Percentiles rank a stretch among this genome's conserved stretches.
These are phyloP conservation scores for Russula ochroleuca DNA, from an alignment of 768 basidiomycete genomes.

Conservation along the genomic window DNA sequence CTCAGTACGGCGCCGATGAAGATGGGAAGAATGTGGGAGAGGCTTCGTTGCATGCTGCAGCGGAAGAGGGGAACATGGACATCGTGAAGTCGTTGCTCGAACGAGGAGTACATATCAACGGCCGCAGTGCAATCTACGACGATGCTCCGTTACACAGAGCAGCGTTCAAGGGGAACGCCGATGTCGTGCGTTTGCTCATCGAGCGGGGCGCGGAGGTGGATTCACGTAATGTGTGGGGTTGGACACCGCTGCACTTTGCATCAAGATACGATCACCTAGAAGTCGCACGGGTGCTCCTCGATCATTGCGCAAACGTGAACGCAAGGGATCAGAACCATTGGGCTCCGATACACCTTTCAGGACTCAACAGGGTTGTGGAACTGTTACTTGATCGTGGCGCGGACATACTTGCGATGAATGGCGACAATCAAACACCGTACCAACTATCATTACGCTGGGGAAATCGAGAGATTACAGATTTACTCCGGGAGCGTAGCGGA, in stretches of 20 bases:
- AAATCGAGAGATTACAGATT: background rate
- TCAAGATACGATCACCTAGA: background rate
- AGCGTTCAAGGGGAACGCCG: background rate
- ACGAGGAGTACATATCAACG: background rate
- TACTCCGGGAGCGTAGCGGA: background rate
- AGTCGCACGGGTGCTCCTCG: background rate
- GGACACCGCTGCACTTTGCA: slow-evolving; percentile 5
- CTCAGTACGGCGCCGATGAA: background rate
- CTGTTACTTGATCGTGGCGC: slow-evolving; percentile 8
- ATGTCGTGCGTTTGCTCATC: background rate
- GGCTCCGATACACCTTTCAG: slow-evolving; percentile 10
- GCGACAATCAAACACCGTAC: background rate
- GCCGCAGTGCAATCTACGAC: background rate
- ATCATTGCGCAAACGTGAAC: slow-evolving; percentile 2
- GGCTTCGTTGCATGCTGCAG: background rate
- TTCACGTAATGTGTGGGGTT: background rate
- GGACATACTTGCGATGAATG: background rate
- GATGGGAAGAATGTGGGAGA: too few relatives aligned
- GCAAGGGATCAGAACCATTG: background rate
- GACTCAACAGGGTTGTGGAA: background rate
- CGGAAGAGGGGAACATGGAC: background rate
- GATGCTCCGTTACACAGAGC: background rate
- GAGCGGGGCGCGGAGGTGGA: slow-evolving; percentile 2
- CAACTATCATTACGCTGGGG: background rate
- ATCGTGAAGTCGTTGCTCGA: background rate